Evolutionary conservation across 2,329 filamentous ascomycete species (phyloP).

Genomic region (Pezicula radicicola): DNA sequence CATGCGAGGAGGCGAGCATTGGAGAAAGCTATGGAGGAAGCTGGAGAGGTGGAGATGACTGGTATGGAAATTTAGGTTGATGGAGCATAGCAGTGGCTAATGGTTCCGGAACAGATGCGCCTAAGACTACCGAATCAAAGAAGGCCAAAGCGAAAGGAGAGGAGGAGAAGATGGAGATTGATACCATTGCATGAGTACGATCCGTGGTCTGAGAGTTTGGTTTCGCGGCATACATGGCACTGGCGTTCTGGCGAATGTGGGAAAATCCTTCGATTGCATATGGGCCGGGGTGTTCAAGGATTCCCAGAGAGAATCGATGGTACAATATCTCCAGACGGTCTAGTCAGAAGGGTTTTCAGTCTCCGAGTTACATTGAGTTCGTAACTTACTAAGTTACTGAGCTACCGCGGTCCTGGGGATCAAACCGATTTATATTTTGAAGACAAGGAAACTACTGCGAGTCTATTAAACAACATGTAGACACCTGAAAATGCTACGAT

Average conservation of each 20-base stretch:
- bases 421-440: too few relatives aligned
- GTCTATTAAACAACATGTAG: too few relatives aligned
- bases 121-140: slow-evolving; percentile 19
- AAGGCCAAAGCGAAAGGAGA: slow-evolving; percentile 6
- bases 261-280: not conserved
- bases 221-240: slow-evolving; percentile 1
- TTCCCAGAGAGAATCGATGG: too few relatives aligned
- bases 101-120: slow-evolving; percentile 19
- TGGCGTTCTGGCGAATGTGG: not conserved
- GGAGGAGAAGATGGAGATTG: slow-evolving; percentile 20
- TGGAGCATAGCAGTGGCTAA: not conserved
- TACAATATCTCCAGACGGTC: too few relatives aligned
- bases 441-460: too few relatives aligned
- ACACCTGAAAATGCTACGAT: too few relatives aligned
- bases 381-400: too few relatives aligned
- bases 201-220: not conserved
- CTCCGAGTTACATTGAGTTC: too few relatives aligned
- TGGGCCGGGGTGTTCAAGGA: too few relatives aligned
- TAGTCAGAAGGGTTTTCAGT: too few relatives aligned
- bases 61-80: slow-evolving; percentile 11
- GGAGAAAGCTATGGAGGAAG: slow-evolving; percentile 27
- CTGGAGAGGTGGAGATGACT: slow-evolving; percentile 30
- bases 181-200: slow-evolving; percentile 11
- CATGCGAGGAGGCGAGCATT: slow-evolving; percentile 27
- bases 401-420: too few relatives aligned